Conservation (phyloP, 2,329 filamentous ascomycete species). For the Phoma herbarum region DNA sequence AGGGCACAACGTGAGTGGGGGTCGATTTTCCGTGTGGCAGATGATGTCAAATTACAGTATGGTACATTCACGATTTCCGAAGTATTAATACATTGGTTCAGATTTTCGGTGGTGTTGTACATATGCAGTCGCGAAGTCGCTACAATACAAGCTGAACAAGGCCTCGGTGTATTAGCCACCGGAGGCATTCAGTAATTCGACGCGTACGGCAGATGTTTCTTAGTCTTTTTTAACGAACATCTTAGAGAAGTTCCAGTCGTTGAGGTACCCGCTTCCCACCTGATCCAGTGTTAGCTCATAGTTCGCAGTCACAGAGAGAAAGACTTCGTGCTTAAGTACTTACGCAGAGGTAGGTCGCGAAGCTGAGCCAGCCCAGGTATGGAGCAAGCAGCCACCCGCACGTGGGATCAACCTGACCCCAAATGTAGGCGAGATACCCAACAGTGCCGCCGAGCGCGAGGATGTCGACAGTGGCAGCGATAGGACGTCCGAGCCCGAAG, state of each 20-base stretch:
- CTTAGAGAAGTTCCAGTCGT: conserved; percentile 51
- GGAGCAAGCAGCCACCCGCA: conserved; percentile 80
- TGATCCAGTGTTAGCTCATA: conserved; percentile 28
- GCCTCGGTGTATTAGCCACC: neutral
- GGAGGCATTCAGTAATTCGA: neutral
- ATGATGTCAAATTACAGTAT: neutral
- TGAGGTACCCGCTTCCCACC: conserved; percentile 51
- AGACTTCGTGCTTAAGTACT: conserved; percentile 24
- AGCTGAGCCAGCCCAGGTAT: conserved; percentile 86
- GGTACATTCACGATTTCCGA: neutral
- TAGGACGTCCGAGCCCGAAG: conserved; percentile 78
- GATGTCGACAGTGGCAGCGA: conserved; percentile 79
- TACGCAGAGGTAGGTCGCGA: conserved; percentile 84
- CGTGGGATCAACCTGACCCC: conserved; percentile 75
- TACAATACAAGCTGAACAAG: neutral
- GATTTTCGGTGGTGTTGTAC: neutral
- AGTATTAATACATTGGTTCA: neutral
- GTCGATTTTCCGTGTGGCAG: neutral
- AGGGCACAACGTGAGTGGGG: conserved; percentile 8
- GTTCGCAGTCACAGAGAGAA: neutral
- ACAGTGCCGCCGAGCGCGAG: conserved; percentile 73
- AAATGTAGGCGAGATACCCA: conserved; percentile 77
- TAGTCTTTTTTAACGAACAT: conserved; percentile 36
- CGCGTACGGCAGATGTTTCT: neutral
- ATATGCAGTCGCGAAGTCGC: conserved; percentile 1